Conservation (phyloP, 1,139 yeast species). For the Debaryomyces sp. region DNA sequence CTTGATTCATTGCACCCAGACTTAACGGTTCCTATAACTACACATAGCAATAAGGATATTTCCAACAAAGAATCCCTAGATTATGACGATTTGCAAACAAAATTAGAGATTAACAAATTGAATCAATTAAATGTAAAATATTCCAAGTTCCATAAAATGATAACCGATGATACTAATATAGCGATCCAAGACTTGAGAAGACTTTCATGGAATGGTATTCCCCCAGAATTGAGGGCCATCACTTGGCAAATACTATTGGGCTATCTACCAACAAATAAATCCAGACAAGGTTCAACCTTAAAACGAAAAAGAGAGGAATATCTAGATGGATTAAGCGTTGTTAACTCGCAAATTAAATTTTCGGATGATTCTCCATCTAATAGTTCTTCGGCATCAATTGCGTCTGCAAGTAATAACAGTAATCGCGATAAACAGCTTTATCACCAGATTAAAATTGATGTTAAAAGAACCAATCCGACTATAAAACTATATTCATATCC, state of each 20-base stretch:
- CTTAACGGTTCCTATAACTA: constrained; percentile 25
- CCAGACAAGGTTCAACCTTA: constrained; percentile 70
- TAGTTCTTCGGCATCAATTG: constrained; percentile 13
- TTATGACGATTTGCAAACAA: constrained; percentile 34
- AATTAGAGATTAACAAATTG: constrained; percentile 54
- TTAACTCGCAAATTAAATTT: constrained; percentile 43
- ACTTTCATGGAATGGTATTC: constrained; percentile 94
- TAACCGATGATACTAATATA: constrained; percentile 60
- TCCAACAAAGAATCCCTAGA: constrained; percentile 27
- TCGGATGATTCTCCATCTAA: constrained; percentile 34
- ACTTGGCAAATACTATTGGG: constrained; percentile 92
- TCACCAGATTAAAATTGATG: constrained; percentile 96
- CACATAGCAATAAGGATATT: constrained; percentile 4
- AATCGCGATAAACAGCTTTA: constrained; percentile 73
- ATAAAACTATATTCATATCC: constrained; percentile 69
- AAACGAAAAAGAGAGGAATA: constrained; percentile 86
- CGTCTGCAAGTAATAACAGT: constrained; percentile 39
- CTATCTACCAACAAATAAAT: constrained; percentile 82
- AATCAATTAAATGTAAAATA: constrained; percentile 65
- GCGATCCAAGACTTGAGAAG: constrained; percentile 68
- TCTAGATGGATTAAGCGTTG: constrained; percentile 58
- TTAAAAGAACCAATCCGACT: constrained; percentile 91
- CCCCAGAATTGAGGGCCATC: constrained; percentile 75
- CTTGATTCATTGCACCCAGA: constrained; percentile 46
- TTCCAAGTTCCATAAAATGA: constrained; percentile 64